Conservation (phyloP, 2,329 filamentous ascomycete genomes). For the Zasmidium angulare region DNA sequence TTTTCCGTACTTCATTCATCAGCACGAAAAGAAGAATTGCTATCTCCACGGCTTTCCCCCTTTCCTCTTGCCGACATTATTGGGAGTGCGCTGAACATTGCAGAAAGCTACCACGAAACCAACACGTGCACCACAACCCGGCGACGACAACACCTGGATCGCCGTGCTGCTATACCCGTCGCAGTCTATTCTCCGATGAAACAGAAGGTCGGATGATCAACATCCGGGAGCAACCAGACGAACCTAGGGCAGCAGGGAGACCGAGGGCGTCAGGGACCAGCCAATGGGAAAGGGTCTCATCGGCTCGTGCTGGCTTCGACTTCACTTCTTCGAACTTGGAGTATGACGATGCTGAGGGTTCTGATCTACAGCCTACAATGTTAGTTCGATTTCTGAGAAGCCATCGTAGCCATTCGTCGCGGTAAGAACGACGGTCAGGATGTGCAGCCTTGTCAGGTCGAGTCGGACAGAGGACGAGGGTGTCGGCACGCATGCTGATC, state of each 20-base stretch:
- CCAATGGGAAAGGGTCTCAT: neutral
- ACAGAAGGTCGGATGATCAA: neutral
- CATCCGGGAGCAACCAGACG: neutral
- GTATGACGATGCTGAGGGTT: neutral
- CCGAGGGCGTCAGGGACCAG: neutral
- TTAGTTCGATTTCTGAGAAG: neutral
- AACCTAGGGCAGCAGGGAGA: neutral
- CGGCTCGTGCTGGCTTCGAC: conserved; percentile 2
- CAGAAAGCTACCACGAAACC: neutral
- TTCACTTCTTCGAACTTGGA: neutral
- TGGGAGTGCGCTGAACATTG: neutral
- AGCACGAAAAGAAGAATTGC: too few relatives aligned
- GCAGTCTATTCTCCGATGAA: neutral
- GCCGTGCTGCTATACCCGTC: neutral
- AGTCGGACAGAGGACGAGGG: neutral
- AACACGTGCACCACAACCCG: neutral
- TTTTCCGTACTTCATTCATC: neutral
- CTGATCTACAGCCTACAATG: neutral
- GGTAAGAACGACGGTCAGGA: neutral
- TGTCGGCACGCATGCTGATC: neutral
- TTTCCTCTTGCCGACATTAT: too few relatives aligned
- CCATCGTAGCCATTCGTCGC: neutral
- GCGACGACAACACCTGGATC: neutral
- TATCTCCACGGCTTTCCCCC: too few relatives aligned
- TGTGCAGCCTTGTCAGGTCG: neutral